Evolutionary conservation across 768 basidiomycete genomes (phyloP).

Genomic region (Tulasnella sp.): DNA sequence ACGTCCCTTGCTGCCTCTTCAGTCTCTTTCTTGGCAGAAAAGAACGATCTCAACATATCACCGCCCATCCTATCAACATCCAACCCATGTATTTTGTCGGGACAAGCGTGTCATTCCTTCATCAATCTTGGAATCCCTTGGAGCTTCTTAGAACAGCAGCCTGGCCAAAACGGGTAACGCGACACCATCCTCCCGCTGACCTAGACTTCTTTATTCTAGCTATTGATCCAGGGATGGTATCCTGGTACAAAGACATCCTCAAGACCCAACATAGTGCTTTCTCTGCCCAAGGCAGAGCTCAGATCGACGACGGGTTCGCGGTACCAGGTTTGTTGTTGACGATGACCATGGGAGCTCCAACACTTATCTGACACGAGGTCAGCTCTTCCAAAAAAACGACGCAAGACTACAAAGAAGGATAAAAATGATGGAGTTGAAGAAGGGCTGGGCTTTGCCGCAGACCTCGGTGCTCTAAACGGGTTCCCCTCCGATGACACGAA

Average conservation of each 20-base stretch:
- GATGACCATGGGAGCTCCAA: not conserved
- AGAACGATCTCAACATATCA: not conserved
- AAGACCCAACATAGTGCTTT: constrained; percentile 1
- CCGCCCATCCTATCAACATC: not conserved
- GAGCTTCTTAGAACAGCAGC: not conserved
- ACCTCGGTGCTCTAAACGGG: not conserved
- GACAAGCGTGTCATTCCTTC: not conserved
- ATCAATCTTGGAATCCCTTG: not conserved
- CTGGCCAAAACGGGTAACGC: not conserved
- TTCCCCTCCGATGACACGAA: not conserved
- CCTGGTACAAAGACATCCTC: constrained; percentile 12
- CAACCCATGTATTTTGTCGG: not conserved
- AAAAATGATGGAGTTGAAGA: not conserved
- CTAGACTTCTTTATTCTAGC: not conserved
- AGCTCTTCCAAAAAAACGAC: constrained; percentile 12
- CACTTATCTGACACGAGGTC: not conserved
- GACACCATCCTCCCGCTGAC: not conserved
- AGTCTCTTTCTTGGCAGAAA: not conserved
- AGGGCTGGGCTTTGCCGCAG: not conserved
- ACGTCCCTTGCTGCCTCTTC: not conserved
- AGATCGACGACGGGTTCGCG: constrained; percentile 21
- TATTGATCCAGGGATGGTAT: constrained; percentile 1
- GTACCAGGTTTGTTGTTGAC: constrained; percentile 12
- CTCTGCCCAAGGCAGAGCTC: not conserved
- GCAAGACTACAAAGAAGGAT: not conserved